Base-by-base conservation (phyloP, 352 stramenopile genomes). In the Phytophthora cactorum region DNA sequence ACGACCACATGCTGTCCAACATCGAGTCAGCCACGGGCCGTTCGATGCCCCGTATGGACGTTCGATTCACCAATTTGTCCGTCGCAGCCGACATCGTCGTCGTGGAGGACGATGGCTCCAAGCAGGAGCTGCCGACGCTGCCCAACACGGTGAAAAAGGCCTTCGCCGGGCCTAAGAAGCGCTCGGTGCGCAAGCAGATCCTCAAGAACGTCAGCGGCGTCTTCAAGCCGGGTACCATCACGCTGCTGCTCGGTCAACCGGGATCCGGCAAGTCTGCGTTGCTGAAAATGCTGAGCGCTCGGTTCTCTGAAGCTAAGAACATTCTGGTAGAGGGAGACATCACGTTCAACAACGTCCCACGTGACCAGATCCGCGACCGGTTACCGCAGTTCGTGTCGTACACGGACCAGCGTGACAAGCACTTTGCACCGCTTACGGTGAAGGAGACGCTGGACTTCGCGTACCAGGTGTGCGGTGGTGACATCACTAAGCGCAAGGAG, bases 31-130 rank as follows among this genome's bases (percentile, higher is more conserved):
- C 74, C 17, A 51, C 74, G 12, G 77, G 70, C 0, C 70, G 57
- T 2, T 52, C 46, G 0, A 59, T 85, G 63, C 77, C 77, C 17
- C 72, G 77, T 45, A 71, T 82, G 63, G 78, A 86, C 45, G 70
- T 85, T 15, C 77, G 77, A 27, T 82, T 85, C 69, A 68, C 57
- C 28, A 68, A 80, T 56, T 53, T 85, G 8, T 80, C 75, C 5
- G 38, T 81, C 36, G 61, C 72, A 14, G 77, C 77, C 1, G 71
- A 78, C 54, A 62, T 78, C 8, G 59, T 74, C 3, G 58, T 75
- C 14, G 63, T 60, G 1, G 68, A 79, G 17, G 59, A 69, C 53
- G 49, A 75, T 28, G 32, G 50, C 6, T 43, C 36, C 36, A 43
- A 43, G n/a, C 36, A 43, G 11, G 36, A 43, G 36, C 36, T 43